Evolutionary conservation across 2,329 filamentous ascomycete genomes (phyloP).

Genomic region (Pseudocercospora macadamiae): DNA sequence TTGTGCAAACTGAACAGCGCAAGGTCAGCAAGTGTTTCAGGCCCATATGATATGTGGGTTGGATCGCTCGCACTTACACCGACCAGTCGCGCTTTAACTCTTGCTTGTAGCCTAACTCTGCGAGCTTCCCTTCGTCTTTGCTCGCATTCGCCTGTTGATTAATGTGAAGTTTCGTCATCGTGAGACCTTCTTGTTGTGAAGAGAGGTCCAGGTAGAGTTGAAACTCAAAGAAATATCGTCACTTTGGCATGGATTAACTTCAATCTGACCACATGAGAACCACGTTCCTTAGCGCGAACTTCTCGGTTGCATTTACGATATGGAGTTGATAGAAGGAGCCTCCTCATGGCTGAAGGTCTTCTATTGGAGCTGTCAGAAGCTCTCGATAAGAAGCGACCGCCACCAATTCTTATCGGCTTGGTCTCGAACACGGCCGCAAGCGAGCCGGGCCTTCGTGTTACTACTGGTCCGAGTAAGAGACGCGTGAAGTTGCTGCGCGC

Average conservation of each 20-base stretch:
- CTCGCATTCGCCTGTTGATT: neutral
- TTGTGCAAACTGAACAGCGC: constrained; percentile 61
- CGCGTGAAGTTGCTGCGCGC: too few relatives aligned
- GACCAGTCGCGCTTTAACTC: neutral
- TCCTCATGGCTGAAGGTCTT: neutral
- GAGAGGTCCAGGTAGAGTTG: too few relatives aligned
- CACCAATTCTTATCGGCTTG: neutral
- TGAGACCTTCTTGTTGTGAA: neutral
- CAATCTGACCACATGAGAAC: neutral
- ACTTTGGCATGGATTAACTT: too few relatives aligned
- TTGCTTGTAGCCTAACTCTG: constrained; percentile 62
- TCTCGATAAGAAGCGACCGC: neutral
- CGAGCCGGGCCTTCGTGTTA: too few relatives aligned
- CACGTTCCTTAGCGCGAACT: neutral
- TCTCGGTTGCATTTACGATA: neutral
- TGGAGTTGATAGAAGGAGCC: too few relatives aligned
- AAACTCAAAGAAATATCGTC: too few relatives aligned
- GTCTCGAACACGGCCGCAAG: neutral
- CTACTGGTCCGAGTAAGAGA: too few relatives aligned
- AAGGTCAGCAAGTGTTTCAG: constrained; percentile 60
- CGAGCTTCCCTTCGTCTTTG: constrained; percentile 18
- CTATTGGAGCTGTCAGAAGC: neutral
- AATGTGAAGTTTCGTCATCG: neutral
- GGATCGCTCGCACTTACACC: neutral
- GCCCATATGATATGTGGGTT: constrained; percentile 40